Conservation (phyloP, 2,329 filamentous ascomycete genomes). For the Fusarium tuaranense region DNA sequence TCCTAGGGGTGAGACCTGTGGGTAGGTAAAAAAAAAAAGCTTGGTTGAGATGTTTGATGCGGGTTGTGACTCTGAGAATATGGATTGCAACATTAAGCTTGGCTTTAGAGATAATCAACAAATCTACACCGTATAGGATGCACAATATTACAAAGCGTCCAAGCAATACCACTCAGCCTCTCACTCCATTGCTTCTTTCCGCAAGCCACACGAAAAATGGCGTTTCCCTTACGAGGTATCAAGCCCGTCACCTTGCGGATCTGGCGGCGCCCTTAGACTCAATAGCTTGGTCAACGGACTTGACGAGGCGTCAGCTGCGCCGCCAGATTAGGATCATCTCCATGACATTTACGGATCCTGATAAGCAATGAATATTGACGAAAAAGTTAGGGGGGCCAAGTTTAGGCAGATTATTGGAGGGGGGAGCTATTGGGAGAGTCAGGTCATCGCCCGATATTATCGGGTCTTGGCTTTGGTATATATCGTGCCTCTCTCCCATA, state of each 20-base stretch:
- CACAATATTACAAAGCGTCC: background rate
- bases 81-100: background rate
- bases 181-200: background rate
- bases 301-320: background rate
- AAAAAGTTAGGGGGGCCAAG: background rate
- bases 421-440: background rate
- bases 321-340: background rate
- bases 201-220: background rate
- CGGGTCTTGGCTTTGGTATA: background rate
- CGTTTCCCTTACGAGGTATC: background rate
- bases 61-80: background rate
- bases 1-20: background rate
- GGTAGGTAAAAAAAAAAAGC: background rate
- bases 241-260: background rate
- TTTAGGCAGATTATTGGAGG: background rate
- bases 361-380: background rate
- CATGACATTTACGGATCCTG: background rate
- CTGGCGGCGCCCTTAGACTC: constrained; percentile 1
- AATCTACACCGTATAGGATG: background rate
- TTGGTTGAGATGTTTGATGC: background rate
- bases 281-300: background rate
- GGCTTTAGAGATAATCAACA: background rate
- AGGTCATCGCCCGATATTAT: background rate
- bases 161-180: background rate
- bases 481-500: background rate